These are phyloP conservation scores for Rachicladosporium sp. DNA, from an alignment of 2,329 filamentous ascomycete genomes.

Conservation along the genomic window DNA sequence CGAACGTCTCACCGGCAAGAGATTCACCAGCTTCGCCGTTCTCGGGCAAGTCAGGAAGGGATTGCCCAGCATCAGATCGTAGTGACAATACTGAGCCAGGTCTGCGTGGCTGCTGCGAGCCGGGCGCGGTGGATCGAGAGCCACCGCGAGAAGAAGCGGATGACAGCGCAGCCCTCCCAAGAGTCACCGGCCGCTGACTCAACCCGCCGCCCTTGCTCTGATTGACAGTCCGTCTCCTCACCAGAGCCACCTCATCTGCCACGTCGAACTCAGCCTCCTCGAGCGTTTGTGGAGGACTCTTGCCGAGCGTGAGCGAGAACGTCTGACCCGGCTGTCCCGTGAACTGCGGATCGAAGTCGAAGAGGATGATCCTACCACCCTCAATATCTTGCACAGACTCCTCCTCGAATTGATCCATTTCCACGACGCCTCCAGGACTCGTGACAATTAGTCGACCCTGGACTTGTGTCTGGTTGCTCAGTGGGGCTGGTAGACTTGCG, in stretches of 20 bases:
- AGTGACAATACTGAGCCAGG: conserved; percentile 14
- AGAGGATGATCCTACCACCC: conserved; percentile 25
- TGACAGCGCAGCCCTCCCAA: conserved; percentile 24
- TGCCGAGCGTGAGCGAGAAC: conserved; percentile 23
- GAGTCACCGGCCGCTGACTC: conserved; percentile 19
- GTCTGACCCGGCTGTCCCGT: conserved; percentile 26
- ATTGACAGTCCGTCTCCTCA: conserved; percentile 24
- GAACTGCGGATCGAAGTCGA: conserved; percentile 23
- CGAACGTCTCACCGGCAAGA: conserved; percentile 10
- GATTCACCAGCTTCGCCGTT: conserved; percentile 14
- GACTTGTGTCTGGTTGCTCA: conserved; percentile 14
- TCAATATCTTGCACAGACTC: conserved; percentile 24
- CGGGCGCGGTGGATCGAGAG: background rate
- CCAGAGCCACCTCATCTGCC: conserved; percentile 22
- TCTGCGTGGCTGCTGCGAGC: background rate
- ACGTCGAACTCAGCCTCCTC: conserved; percentile 24
- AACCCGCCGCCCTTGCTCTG: conserved; percentile 20
- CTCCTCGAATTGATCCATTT: conserved; percentile 16
- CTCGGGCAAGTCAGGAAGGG: conserved; percentile 23
- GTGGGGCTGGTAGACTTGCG: conserved; percentile 15
- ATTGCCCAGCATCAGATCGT: conserved; percentile 16
- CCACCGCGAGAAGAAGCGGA: conserved; percentile 4
- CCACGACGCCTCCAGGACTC: conserved; percentile 23
- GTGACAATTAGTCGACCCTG: conserved; percentile 24
- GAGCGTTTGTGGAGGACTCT: conserved; percentile 21